These are phyloP conservation scores for Melampsora americana DNA, from an alignment of 1,284 basidiomycete genomes.

Conservation along the genomic window DNA sequence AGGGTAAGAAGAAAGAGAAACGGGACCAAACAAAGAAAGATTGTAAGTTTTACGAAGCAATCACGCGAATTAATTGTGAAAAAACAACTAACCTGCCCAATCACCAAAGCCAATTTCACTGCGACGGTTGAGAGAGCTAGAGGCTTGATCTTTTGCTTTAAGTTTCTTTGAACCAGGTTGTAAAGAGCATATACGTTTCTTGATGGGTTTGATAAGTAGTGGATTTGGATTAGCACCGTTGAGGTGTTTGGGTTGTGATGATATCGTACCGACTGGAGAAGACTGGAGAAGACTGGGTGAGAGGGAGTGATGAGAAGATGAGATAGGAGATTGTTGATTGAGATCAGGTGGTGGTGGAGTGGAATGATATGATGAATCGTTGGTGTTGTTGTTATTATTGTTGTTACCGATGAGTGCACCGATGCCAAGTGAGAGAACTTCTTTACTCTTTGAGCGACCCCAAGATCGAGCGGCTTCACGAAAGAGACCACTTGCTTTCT, in stretches of 20 bases:
- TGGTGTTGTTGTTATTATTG: not conserved
- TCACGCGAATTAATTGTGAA: not conserved
- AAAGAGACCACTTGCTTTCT: conserved; percentile 42
- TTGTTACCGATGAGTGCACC: conserved; percentile 26
- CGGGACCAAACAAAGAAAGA: too few species aligned
- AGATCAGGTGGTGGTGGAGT: conserved; percentile 2
- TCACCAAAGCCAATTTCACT: conserved; percentile 43
- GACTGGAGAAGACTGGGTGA: not conserved
- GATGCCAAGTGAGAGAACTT: conserved; percentile 33
- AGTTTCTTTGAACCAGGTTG: conserved; percentile 33
- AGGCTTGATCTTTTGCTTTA: conserved; percentile 26
- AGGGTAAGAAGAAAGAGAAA: not conserved
- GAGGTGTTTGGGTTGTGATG: not conserved
- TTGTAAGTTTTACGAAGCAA: not conserved
- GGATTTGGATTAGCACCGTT: not conserved
- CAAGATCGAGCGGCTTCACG: conserved; percentile 41
- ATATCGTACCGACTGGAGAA: not conserved
- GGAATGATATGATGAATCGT: conserved; percentile 1
- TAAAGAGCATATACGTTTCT: conserved; percentile 38
- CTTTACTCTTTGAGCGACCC: conserved; percentile 42
- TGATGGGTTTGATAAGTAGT: conserved; percentile 3
- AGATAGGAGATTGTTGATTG: conserved; percentile 2
- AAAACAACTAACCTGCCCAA: conserved; percentile 35
- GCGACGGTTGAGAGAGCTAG: conserved; percentile 21
- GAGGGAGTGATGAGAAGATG: not conserved